Conservation (phyloP, 495 filamentous ascomycete species). For the Clavariopsis aquatica region DNA sequence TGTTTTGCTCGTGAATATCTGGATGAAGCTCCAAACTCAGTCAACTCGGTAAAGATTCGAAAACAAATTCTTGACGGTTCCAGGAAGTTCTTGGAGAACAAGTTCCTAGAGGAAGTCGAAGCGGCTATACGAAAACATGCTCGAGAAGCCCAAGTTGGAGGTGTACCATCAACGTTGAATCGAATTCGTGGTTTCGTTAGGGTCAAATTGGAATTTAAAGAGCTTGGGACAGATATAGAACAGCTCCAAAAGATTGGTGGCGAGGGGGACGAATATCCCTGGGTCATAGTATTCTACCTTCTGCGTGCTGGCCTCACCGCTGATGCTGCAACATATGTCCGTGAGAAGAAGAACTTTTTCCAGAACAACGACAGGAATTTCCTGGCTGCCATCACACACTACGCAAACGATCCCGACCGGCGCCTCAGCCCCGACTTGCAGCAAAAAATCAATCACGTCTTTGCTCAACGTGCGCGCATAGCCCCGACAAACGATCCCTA, state of each 20-base stretch:
- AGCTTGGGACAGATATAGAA: conserved; percentile 72
- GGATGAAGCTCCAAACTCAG: conserved; percentile 66
- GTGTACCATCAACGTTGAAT: conserved; percentile 80
- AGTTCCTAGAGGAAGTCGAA: conserved; percentile 72
- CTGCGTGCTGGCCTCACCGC: conserved; percentile 78
- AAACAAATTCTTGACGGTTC: conserved; percentile 78
- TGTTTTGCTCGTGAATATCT: conserved; percentile 73
- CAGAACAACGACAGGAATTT: conserved; percentile 88
- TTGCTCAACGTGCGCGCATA: conserved; percentile 77
- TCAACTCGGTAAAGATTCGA: conserved; percentile 60
- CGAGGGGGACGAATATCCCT: conserved; percentile 84
- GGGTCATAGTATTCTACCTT: conserved; percentile 93
- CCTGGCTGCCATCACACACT: conserved; percentile 80
- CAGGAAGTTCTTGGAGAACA: conserved; percentile 70
- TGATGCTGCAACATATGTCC: conserved; percentile 85
- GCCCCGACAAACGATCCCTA: conserved; percentile 90
- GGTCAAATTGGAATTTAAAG: conserved; percentile 70
- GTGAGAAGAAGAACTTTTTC: conserved; percentile 72
- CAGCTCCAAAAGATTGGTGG: conserved; percentile 71
- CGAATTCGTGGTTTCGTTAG: conserved; percentile 91
- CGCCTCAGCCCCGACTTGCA: conserved; percentile 74
- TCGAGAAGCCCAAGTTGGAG: conserved; percentile 84
- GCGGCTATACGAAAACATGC: conserved; percentile 76
- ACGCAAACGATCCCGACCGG: conserved; percentile 68
- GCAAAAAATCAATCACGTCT: conserved; percentile 83